Conservation (phyloP, 2,329 filamentous ascomycete genomes). For the Cladosporium oxysporum region DNA sequence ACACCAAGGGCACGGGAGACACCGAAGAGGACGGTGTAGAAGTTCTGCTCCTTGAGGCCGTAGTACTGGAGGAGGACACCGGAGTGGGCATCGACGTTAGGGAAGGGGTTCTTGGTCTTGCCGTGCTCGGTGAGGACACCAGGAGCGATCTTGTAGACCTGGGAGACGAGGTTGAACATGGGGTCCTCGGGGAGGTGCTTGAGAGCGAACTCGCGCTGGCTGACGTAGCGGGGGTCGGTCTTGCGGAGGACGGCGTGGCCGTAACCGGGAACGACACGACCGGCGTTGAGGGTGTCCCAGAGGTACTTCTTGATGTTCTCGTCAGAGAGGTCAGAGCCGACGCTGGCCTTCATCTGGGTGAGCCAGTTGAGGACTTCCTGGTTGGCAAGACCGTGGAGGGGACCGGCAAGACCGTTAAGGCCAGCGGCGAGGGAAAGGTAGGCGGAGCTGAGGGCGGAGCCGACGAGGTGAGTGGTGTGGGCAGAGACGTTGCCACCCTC, state of each 20-base stretch:
- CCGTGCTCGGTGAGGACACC: conserved; percentile 98
- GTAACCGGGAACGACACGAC: conserved; percentile 96
- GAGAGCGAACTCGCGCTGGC: conserved; percentile 95
- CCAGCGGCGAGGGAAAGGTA: conserved; percentile 96
- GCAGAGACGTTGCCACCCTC: conserved; percentile 99
- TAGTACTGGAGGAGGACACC: conserved; percentile 99
- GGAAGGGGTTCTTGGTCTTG: conserved; percentile 99
- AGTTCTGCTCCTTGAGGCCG: conserved; percentile 96
- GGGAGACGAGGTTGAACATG: conserved; percentile 99
- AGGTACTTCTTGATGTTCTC: conserved; percentile 97
- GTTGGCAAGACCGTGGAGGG: conserved; percentile 98
- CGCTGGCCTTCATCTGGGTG: conserved; percentile 93
- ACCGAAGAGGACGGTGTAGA: conserved; percentile 99
- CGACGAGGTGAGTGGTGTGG: conserved; percentile 98
- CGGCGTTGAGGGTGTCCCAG: conserved; percentile 93
- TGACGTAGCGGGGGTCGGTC: conserved; percentile 98
- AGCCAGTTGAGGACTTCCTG: conserved; percentile 99
- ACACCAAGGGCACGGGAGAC: conserved; percentile 98
- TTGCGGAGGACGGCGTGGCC: conserved; percentile 99
- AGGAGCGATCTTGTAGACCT: conserved; percentile 99
- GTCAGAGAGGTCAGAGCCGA: conserved; percentile 95
- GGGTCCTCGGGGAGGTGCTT: conserved; percentile 93
- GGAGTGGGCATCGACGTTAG: conserved; percentile 98
- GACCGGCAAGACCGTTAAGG: conserved; percentile 96
- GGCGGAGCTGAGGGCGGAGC: conserved; percentile 92